A percentile compares a stretch with the other conserved stretches of the same genome.
Evolutionary conservation across 2,329 filamentous ascomycete species (phyloP).

Genomic region (Laburnicola sp.): DNA sequence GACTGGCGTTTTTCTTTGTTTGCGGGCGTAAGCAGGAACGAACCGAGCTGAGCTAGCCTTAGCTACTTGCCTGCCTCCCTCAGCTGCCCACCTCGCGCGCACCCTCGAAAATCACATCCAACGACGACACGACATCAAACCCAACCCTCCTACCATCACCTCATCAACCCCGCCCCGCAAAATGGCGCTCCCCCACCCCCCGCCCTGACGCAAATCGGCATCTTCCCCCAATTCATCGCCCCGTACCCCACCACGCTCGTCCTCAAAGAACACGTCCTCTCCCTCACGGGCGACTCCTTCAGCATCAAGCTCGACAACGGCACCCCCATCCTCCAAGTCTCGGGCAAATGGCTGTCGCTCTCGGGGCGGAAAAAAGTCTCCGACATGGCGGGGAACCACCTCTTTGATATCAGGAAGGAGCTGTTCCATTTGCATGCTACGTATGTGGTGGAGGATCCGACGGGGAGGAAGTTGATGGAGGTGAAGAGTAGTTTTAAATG

Average conservation of each 20-base stretch:
- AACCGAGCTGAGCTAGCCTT: too few relatives aligned
- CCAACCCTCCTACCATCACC: too few relatives aligned
- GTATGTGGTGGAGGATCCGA: slow-evolving; percentile 54
- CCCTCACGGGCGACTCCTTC: slow-evolving; percentile 66
- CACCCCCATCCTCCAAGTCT: slow-evolving; percentile 58
- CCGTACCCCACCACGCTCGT: slow-evolving; percentile 52
- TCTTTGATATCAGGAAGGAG: slow-evolving; percentile 64
- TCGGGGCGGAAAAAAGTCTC: slow-evolving; percentile 60
- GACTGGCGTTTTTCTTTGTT: too few relatives aligned
- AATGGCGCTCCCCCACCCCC: slow-evolving; percentile 21
- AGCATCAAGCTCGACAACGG: slow-evolving; percentile 61
- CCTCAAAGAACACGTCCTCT: slow-evolving; percentile 65
- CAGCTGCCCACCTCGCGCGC: too few relatives aligned
- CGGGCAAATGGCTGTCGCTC: slow-evolving; percentile 58
- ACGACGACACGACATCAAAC: neutral
- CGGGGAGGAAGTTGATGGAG: slow-evolving; percentile 55
- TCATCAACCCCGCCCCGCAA: too few relatives aligned
- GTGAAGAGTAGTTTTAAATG: slow-evolving; percentile 60
- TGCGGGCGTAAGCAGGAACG: too few relatives aligned
- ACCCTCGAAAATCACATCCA: too few relatives aligned
- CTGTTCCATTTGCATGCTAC: slow-evolving; percentile 56
- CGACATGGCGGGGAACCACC: slow-evolving; percentile 57
- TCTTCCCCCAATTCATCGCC: slow-evolving; percentile 35
- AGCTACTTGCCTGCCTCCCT: too few relatives aligned
- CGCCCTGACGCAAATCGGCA: slow-evolving; percentile 24